Percentiles rank a stretch among this genome's conserved stretches.
These are phyloP conservation scores for Phytophthora agathidicida DNA, from an alignment of 352 stramenopile genomes.

Conservation along the genomic window DNA sequence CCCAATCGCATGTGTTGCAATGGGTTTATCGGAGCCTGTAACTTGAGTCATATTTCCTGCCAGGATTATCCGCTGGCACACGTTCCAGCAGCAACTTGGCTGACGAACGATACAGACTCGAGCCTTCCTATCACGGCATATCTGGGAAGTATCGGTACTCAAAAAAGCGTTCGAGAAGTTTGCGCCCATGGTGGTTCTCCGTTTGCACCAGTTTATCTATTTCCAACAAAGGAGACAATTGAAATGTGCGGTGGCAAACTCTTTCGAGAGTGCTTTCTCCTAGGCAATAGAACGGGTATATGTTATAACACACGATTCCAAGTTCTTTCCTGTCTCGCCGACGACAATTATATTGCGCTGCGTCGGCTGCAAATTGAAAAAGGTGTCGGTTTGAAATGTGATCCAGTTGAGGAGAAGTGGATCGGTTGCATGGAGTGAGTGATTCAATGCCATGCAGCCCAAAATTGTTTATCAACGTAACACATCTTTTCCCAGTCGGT, in stretches of 20 bases:
- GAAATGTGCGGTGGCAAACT: constrained; percentile 19
- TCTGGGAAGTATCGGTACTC: constrained; percentile 1
- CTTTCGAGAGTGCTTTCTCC: constrained; percentile 13
- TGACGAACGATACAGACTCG: neutral
- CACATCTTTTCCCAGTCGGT: too few species aligned
- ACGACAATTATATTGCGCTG: constrained; percentile 27
- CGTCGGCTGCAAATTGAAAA: constrained; percentile 27
- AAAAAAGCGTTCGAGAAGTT: constrained; percentile 14
- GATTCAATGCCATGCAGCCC: too few species aligned
- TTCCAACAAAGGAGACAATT: constrained; percentile 8
- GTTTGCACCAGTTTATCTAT: constrained; percentile 8
- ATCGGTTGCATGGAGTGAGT: constrained; percentile 24
- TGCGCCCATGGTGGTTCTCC: neutral
- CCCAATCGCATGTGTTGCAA: constrained; percentile 24
- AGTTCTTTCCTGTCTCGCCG: constrained; percentile 27
- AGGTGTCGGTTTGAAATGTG: constrained; percentile 21
- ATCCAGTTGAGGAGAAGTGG: constrained; percentile 38
- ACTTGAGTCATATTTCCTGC: constrained; percentile 29
- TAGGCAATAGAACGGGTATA: constrained; percentile 7
- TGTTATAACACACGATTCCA: constrained; percentile 28
- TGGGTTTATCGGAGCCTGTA: constrained; percentile 8
- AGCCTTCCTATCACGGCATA: neutral
- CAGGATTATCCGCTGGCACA: neutral
- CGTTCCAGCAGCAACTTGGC: constrained; percentile 5
- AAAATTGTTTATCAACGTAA: too few species aligned